Evolutionary conservation across 108 stramenopile species (phyloP).

Genomic region (Mayamaea pseudoterrestris): DNA sequence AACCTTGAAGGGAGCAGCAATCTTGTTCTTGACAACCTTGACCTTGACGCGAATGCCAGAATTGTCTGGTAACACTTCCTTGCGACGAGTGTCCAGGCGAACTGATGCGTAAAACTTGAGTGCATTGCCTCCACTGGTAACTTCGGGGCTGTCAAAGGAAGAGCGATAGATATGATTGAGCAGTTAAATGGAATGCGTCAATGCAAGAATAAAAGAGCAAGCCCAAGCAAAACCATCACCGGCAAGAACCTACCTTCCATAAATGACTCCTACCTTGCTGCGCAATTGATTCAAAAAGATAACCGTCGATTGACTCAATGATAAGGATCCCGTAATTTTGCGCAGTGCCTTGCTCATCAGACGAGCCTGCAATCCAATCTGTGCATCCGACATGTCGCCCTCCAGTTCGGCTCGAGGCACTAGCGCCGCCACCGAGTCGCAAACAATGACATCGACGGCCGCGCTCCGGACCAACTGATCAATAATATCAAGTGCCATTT

Average conservation of each 20-base stretch:
- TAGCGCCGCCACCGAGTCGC: constrained; percentile 91
- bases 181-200: constrained; percentile 1
- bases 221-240: neutral
- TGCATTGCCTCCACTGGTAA: constrained; percentile 92
- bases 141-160: constrained; percentile 92
- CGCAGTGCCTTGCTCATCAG: constrained; percentile 96
- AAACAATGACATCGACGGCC: constrained; percentile 92
- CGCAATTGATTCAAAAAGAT: constrained; percentile 93
- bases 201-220: neutral
- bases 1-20: constrained; percentile 85
- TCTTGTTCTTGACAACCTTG: constrained; percentile 95
- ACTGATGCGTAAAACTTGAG: constrained; percentile 91
- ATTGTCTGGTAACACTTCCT: constrained; percentile 86
- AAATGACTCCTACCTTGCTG: constrained; percentile 79
- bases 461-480: constrained; percentile 84
- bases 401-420: constrained; percentile 93
- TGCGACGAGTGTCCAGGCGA: constrained; percentile 76
- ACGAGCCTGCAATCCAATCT: constrained; percentile 87
- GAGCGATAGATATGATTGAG: constrained; percentile 88
- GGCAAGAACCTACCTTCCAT: too few relatives aligned
- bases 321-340: constrained; percentile 82
- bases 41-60: constrained; percentile 80
- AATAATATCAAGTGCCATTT: constrained; percentile 96
- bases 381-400: constrained; percentile 82
- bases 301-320: constrained; percentile 75